Conservation (phyloP, 108 stramenopile genomes). For the Nitzschia sp. region DNA sequence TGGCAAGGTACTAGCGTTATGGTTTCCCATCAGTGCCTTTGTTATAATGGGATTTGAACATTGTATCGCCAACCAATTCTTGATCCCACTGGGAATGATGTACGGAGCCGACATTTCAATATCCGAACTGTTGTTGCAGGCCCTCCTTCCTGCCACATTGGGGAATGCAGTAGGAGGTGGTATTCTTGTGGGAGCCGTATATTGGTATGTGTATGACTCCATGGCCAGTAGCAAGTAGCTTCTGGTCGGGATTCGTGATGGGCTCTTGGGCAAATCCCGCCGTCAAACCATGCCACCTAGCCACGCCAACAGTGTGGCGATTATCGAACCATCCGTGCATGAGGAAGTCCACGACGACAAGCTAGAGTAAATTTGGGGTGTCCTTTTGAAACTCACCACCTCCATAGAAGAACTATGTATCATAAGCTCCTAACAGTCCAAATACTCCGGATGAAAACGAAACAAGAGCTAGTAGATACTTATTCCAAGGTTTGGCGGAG, state of each 20-base stretch:
- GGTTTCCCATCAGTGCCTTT: slow-evolving; percentile 51
- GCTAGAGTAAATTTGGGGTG: too few species aligned
- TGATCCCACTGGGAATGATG: slow-evolving; percentile 72
- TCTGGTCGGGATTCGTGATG: slow-evolving; percentile 5
- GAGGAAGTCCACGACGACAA: too few species aligned
- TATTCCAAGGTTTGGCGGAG: slow-evolving; percentile 46
- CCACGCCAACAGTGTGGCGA: too few species aligned
- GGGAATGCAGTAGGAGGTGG: slow-evolving; percentile 42
- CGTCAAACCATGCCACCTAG: too few species aligned
- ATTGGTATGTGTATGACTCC: slow-evolving; percentile 47
- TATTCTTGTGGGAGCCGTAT: slow-evolving; percentile 31
- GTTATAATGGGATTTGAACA: slow-evolving; percentile 58
- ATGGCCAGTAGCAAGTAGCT: slow-evolving; percentile 30
- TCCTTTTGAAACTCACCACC: too few species aligned
- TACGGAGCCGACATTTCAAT: slow-evolving; percentile 27
- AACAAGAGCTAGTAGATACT: not conserved
- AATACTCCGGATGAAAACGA: too few species aligned
- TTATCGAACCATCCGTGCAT: too few species aligned
- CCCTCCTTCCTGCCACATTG: slow-evolving; percentile 15
- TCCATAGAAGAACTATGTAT: too few species aligned
- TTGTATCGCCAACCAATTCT: slow-evolving; percentile 73
- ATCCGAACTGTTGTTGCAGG: slow-evolving; percentile 11
- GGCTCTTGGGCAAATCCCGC: not conserved
- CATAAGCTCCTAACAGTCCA: too few species aligned
- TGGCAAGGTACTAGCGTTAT: slow-evolving; percentile 46